Evolutionary conservation across 208 protist species (phyloP).

Genomic region (Trypanosomatidae sp.): DNA sequence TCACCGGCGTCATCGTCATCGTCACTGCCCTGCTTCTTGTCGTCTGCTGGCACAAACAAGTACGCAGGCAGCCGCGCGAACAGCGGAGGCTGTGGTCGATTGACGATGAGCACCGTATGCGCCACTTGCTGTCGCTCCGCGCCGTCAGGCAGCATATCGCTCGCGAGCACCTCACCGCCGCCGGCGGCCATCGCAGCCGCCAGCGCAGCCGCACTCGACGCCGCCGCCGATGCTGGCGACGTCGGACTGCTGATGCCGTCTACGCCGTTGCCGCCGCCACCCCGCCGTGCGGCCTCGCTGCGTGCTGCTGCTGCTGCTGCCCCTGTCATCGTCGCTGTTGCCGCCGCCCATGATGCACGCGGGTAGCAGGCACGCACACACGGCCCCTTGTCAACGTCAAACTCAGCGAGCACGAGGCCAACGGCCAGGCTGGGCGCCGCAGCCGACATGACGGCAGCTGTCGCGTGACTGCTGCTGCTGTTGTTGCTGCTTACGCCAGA

Average conservation of each 20-base stretch:
- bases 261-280: background rate
- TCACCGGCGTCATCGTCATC: too few relatives aligned
- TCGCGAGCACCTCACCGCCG: slow-evolving; percentile 48
- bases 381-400: slow-evolving; percentile 63
- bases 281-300: too few relatives aligned
- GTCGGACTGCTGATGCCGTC: background rate
- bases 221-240: background rate
- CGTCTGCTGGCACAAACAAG: slow-evolving; percentile 12
- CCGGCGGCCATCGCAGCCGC: slow-evolving; percentile 7
- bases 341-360: background rate
- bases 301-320: too few relatives aligned
- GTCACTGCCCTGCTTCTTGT: too few relatives aligned
- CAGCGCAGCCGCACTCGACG: background rate
- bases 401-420: slow-evolving; percentile 49
- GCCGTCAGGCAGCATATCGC: slow-evolving; percentile 70
- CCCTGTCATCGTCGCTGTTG: too few relatives aligned
- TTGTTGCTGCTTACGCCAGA: too few relatives aligned
- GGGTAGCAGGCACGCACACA: slow-evolving; percentile 47
- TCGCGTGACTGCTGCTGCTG: too few relatives aligned
- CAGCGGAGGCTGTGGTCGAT: slow-evolving; percentile 16
- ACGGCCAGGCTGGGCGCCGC: too few relatives aligned
- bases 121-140: slow-evolving; percentile 45
- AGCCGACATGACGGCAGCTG: too few relatives aligned
- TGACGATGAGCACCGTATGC: slow-evolving; percentile 51
- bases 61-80: slow-evolving; percentile 39